phyloP scores from a whole-genome alignment of 257 asterid species.

The Fraxinus americana region DNA sequence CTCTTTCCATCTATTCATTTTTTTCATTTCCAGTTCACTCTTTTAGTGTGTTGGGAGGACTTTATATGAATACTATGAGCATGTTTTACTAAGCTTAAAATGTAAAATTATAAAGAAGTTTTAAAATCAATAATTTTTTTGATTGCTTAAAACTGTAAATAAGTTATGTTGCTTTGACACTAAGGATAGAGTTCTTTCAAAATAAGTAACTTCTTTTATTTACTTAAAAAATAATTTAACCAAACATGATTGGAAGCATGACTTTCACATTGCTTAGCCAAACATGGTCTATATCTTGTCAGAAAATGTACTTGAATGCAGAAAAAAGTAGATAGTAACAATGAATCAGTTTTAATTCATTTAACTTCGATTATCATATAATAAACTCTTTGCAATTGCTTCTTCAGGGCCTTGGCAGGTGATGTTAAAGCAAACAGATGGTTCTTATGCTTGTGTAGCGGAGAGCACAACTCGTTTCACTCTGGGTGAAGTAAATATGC shows the following conservation, averaged over 20 bases:
- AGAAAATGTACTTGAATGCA: background rate
- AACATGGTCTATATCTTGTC: background rate
- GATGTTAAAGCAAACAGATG: conserved; percentile 90
- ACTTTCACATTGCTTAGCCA: background rate
- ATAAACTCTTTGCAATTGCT: conserved; percentile 7
- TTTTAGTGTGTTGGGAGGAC: background rate
- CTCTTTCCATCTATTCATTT: background rate
- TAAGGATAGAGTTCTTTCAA: background rate
- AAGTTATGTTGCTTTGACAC: background rate
- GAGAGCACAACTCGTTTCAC: conserved; percentile 86
- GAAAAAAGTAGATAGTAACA: background rate
- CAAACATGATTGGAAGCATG: background rate
- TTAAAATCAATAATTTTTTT: background rate
- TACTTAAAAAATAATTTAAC: too few species aligned
- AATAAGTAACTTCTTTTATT: background rate
- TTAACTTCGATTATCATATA: background rate
- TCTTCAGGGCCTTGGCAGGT: conserved; percentile 97
- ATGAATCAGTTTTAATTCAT: background rate
- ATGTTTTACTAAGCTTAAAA: background rate
- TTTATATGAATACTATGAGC: too few species aligned
- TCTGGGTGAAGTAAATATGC: conserved; percentile 69
- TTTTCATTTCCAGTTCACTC: background rate
- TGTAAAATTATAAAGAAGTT: background rate
- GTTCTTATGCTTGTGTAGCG: conserved; percentile 93
- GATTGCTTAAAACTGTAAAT: background rate